Evolutionary conservation across 805 yeast species (phyloP).

Genomic region (Tetrapisispora pingtungensis): DNA sequence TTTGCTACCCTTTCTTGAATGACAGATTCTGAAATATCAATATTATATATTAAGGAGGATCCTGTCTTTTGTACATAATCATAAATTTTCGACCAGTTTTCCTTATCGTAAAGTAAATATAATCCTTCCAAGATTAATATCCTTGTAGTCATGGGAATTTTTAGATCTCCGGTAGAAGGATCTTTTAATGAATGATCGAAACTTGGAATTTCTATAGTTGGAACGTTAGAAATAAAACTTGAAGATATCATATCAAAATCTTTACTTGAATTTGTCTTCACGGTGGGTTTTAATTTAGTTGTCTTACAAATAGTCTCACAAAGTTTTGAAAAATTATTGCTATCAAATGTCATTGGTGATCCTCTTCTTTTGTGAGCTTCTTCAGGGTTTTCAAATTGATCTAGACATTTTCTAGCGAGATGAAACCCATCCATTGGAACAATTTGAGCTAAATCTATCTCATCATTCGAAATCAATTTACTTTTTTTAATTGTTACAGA

Average conservation of each 20-base stretch:
- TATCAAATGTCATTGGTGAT: constrained; percentile 79
- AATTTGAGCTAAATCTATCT: constrained; percentile 31
- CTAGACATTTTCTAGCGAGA: constrained; percentile 40
- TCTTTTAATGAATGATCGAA: constrained; percentile 70
- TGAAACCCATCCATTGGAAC: constrained; percentile 77
- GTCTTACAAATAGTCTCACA: constrained; percentile 16
- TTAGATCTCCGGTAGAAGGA: constrained; percentile 48
- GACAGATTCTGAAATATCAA: constrained; percentile 35
- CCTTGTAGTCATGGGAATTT: constrained; percentile 36
- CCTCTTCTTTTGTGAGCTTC: constrained; percentile 63
- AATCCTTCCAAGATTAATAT: constrained; percentile 69
- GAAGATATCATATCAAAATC: constrained; percentile 8
- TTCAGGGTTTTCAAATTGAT: constrained; percentile 42
- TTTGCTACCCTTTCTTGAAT: constrained; percentile 52
- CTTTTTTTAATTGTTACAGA: constrained; percentile 10
- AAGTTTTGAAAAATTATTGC: constrained; percentile 29
- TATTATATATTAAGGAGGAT: constrained; percentile 41
- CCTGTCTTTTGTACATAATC: constrained; percentile 11
- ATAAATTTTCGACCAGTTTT: constrained; percentile 41
- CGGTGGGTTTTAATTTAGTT: constrained; percentile 9
- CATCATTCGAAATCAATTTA: not conserved
- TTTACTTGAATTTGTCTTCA: not conserved
- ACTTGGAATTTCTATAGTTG: constrained; percentile 46
- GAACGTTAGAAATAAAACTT: constrained; percentile 19
- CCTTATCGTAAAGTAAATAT: constrained; percentile 50